Percentiles rank a stretch among this genome's conserved stretches.
Evolutionary conservation across 192 early-diverging fungal genomes (phyloP).

Genomic region (Coemansia sp.): DNA sequence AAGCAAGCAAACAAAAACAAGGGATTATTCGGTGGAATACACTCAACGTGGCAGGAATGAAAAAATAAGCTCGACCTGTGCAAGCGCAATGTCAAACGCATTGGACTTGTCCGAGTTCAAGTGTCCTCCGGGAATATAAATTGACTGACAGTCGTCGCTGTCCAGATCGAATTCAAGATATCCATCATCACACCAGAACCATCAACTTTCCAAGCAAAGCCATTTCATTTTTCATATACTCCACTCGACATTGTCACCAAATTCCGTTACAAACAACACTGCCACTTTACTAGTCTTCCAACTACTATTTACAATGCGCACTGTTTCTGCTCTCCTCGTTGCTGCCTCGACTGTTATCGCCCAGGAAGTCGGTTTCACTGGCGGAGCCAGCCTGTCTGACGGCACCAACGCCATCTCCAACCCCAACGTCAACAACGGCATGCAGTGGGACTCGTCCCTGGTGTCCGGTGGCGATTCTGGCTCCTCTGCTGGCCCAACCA

Average conservation of each 20-base stretch:
- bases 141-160: not conserved
- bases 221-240: not conserved
- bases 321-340: slow-evolving; percentile 37
- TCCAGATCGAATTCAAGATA: not conserved
- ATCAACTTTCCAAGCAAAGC: not conserved
- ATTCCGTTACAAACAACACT: not conserved
- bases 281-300: not conserved
- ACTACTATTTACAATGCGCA: slow-evolving; percentile 32
- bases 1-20: not conserved
- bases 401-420: slow-evolving; percentile 49
- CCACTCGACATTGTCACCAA: not conserved
- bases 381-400: slow-evolving; percentile 29
- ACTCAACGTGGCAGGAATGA: not conserved
- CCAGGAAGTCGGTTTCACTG: slow-evolving; percentile 45
- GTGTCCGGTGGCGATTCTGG: slow-evolving; percentile 8
- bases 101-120: not conserved
- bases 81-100: too few species aligned
- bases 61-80: too few species aligned
- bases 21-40: not conserved
- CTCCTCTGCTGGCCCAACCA: slow-evolving; percentile 12
- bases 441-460: slow-evolving; percentile 48
- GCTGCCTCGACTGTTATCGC: slow-evolving; percentile 19
- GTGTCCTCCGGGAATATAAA: not conserved
- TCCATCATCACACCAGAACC: not conserved
- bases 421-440: slow-evolving; percentile 54